Evolutionary conservation across 352 stramenopile species (phyloP).

Genomic region (Phytopythium kandeliae): DNA sequence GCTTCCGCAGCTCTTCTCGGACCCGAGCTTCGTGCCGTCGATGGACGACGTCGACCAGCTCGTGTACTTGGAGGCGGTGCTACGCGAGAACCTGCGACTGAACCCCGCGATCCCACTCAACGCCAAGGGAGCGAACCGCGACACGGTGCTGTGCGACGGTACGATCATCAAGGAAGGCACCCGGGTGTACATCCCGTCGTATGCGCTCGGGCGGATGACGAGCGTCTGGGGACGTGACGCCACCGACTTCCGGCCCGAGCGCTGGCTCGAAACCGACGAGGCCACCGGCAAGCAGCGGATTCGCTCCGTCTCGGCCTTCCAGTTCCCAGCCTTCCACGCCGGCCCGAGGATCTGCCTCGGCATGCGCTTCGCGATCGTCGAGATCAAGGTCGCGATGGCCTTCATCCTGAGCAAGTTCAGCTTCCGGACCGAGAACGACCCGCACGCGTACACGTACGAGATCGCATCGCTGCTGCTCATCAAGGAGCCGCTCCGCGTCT

Average conservation of each 20-base stretch:
- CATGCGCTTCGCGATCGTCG: constrained; percentile 38
- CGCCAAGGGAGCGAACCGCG: constrained; percentile 12
- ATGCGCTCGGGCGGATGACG: constrained; percentile 20
- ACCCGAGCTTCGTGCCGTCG: constrained; percentile 3
- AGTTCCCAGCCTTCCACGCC: constrained; percentile 30
- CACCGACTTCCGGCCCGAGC: constrained; percentile 53
- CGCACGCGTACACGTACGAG: background rate
- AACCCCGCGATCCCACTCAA: constrained; percentile 39
- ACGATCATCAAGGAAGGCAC: constrained; percentile 22
- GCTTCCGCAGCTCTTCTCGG: too few species aligned
- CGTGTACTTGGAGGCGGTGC: constrained; percentile 23
- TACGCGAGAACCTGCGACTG: constrained; percentile 44
- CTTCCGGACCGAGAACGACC: constrained; percentile 21
- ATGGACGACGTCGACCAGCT: constrained; percentile 21
- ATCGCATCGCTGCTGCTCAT: constrained; percentile 4
- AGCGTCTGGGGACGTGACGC: constrained; percentile 45
- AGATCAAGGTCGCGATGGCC: constrained; percentile 34
- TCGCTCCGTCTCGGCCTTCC: constrained; percentile 19
- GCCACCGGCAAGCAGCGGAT: background rate
- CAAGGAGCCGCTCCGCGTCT: constrained; percentile 3
- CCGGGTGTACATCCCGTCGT: constrained; percentile 16
- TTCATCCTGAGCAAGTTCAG: constrained; percentile 23
- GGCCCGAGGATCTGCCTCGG: constrained; percentile 24
- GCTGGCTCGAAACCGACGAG: constrained; percentile 31
- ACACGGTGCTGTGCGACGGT: constrained; percentile 22